Evolutionary conservation across 1,139 yeast genomes (phyloP).

Genomic region (Barnettozyma hawaiiensis): DNA sequence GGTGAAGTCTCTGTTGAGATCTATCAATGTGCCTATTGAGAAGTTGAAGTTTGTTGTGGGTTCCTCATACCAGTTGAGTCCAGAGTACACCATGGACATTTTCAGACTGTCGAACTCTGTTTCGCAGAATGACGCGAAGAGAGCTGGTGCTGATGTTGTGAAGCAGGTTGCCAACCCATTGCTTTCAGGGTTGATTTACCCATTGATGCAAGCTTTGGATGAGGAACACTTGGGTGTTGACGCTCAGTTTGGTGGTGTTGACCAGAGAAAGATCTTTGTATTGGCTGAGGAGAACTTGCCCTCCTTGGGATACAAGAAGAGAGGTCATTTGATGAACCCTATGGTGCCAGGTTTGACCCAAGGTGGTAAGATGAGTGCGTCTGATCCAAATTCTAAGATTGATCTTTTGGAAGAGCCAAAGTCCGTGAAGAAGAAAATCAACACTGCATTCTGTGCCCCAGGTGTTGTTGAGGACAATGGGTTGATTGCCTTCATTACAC

Average conservation of each 20-base stretch:
- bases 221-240: conserved; percentile 87
- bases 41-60: conserved; percentile 81
- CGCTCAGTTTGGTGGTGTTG: conserved; percentile 98
- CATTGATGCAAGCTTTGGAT: conserved; percentile 97
- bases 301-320: conserved; percentile 84
- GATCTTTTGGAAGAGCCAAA: conserved; percentile 89
- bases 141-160: conserved; percentile 99
- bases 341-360: conserved; percentile 98
- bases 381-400: conserved; percentile 96
- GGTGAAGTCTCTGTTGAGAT: conserved; percentile 76
- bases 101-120: conserved; percentile 79
- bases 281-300: conserved; percentile 94
- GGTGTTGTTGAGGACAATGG: conserved; percentile 93
- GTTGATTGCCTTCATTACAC: conserved; percentile 75
- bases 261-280: conserved; percentile 96
- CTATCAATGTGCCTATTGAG: conserved; percentile 89
- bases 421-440: conserved; percentile 81
- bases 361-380: conserved; percentile 98
- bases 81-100: conserved; percentile 80
- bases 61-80: conserved; percentile 75
- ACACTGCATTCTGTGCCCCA: conserved; percentile 92
- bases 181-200: conserved; percentile 90
- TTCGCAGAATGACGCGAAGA: conserved; percentile 91
- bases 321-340: conserved; percentile 97
- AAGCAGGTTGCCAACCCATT: conserved; percentile 95